Evolutionary conservation across 2,329 filamentous ascomycete genomes (phyloP).

Genomic region (Cladophialophora psammophila): DNA sequence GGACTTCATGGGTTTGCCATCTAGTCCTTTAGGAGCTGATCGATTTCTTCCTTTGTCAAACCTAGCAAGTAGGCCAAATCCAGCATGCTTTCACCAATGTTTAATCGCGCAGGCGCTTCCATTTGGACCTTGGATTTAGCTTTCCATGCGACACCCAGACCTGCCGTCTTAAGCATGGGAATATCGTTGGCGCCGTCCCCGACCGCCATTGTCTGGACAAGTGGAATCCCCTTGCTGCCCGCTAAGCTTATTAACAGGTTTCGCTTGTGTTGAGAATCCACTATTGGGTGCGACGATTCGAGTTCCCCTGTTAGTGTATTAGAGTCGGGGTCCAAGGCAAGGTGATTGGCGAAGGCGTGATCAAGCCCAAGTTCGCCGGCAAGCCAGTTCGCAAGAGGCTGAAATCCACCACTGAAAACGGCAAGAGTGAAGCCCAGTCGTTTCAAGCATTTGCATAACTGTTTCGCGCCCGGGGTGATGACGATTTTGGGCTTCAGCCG

Average conservation of each 20-base stretch:
- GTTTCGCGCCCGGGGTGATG: slow-evolving; percentile 79
- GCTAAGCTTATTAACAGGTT: slow-evolving; percentile 63
- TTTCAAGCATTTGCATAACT: slow-evolving; percentile 77
- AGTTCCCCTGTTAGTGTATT: slow-evolving; percentile 65
- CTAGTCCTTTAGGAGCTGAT: slow-evolving; percentile 49
- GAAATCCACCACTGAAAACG: slow-evolving; percentile 90
- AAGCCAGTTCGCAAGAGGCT: slow-evolving; percentile 86
- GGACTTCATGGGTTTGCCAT: neutral
- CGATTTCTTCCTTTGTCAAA: slow-evolving; percentile 58
- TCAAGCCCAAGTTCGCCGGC: slow-evolving; percentile 82
- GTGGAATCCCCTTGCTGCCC: slow-evolving; percentile 60
- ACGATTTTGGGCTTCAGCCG: slow-evolving; percentile 76
- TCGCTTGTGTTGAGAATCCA: slow-evolving; percentile 66
- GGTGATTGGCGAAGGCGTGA: slow-evolving; percentile 83
- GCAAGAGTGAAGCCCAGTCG: slow-evolving; percentile 84
- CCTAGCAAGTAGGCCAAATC: slow-evolving; percentile 68
- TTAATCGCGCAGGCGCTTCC: slow-evolving; percentile 66
- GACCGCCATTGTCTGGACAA: slow-evolving; percentile 64
- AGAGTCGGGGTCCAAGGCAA: slow-evolving; percentile 57
- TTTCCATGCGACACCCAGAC: slow-evolving; percentile 68
- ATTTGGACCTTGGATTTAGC: slow-evolving; percentile 70
- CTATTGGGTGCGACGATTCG: slow-evolving; percentile 61
- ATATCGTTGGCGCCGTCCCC: slow-evolving; percentile 72
- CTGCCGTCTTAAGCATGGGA: slow-evolving; percentile 69
- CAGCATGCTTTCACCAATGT: slow-evolving; percentile 61